Conservation (phyloP, 1,139 yeast species). For the Suhomyces coccinellae region DNA sequence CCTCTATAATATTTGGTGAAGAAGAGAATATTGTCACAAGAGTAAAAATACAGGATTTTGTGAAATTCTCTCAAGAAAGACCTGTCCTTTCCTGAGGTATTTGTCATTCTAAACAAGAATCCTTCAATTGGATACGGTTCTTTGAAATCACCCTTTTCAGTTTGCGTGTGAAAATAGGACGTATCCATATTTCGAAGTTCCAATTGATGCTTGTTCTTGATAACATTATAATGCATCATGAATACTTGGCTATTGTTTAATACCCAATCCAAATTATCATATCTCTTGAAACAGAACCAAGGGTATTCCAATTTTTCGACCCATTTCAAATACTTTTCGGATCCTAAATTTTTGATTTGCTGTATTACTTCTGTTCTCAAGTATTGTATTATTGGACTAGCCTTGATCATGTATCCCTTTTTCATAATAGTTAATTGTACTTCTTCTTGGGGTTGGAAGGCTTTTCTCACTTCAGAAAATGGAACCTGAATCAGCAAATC, state of each 20-base stretch:
- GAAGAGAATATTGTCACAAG: slow-evolving; percentile 62
- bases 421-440: slow-evolving; percentile 18
- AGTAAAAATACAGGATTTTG: slow-evolving; percentile 60
- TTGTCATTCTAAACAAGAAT: slow-evolving; percentile 59
- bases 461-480: slow-evolving; percentile 19
- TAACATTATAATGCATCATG: slow-evolving; percentile 31
- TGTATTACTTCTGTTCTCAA: slow-evolving; percentile 26
- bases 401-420: slow-evolving; percentile 38
- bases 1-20: slow-evolving; percentile 57
- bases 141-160: slow-evolving; percentile 15
- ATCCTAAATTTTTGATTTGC: slow-evolving; percentile 11
- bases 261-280: slow-evolving; percentile 79
- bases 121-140: slow-evolving; percentile 82
- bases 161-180: slow-evolving; percentile 7
- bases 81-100: slow-evolving; percentile 47
- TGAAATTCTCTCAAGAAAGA: slow-evolving; percentile 48
- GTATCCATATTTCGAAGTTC: slow-evolving; percentile 50
- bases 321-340: slow-evolving; percentile 19
- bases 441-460: slow-evolving; percentile 12
- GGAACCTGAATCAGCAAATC: slow-evolving; percentile 48
- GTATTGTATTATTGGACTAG: slow-evolving; percentile 36
- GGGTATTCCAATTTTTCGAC: slow-evolving; percentile 24
- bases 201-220: slow-evolving; percentile 33
- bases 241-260: slow-evolving; percentile 52
- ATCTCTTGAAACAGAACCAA: slow-evolving; percentile 63